These are phyloP conservation scores for Jacaranda copaia DNA, from an alignment of 257 asterid genomes.

Conservation along the genomic window DNA sequence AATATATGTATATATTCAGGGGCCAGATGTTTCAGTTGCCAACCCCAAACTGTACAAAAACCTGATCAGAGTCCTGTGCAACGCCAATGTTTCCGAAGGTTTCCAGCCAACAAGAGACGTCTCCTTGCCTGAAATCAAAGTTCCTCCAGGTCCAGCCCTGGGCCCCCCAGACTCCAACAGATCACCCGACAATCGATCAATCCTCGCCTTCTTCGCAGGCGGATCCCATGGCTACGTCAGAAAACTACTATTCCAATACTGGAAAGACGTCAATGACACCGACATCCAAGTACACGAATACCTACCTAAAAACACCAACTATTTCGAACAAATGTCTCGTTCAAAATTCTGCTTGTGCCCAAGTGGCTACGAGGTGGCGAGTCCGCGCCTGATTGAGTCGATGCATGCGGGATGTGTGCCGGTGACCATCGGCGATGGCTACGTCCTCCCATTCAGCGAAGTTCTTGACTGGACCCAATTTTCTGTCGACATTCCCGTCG, in stretches of 20 bases:
- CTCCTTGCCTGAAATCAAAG: constrained; percentile 61
- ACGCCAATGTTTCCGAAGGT: constrained; percentile 69
- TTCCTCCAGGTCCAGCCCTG: constrained; percentile 8
- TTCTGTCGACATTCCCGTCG: constrained; percentile 47
- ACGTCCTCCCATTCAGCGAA: constrained; percentile 61
- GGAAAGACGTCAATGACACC: constrained; percentile 46
- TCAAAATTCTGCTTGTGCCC: constrained; percentile 67
- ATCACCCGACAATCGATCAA: constrained; percentile 31
- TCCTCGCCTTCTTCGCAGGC: constrained; percentile 70
- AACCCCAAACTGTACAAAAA: constrained; percentile 45
- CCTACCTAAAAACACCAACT: constrained; percentile 47
- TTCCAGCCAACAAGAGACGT: constrained; percentile 59
- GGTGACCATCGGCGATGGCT: constrained; percentile 54
- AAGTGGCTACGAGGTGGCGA: constrained; percentile 78
- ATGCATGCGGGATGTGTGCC: constrained; percentile 63
- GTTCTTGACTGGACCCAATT: constrained; percentile 68
- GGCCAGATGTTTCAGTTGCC: constrained; percentile 48
- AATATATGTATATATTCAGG: constrained; percentile 39
- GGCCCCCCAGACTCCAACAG: constrained; percentile 45
- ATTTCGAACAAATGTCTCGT: constrained; percentile 48
- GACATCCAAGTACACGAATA: constrained; percentile 60
- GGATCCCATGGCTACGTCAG: constrained; percentile 69
- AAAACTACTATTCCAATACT: constrained; percentile 40
- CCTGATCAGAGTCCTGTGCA: constrained; percentile 65
- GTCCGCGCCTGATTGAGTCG: constrained; percentile 64